Evolutionary conservation across 345 rosid genomes (phyloP).

Genomic region (Syzygium aqueum): DNA sequence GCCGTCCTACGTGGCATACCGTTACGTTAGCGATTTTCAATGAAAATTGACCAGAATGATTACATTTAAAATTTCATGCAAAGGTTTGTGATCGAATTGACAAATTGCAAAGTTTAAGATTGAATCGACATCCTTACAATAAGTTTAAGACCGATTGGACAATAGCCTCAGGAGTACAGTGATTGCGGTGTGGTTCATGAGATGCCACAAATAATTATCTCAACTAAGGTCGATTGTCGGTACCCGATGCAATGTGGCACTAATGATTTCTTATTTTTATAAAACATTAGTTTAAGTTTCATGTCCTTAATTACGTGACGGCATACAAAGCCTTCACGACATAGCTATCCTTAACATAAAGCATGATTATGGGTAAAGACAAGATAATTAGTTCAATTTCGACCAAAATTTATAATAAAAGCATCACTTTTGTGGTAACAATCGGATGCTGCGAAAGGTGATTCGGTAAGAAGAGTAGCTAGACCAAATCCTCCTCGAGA

Average conservation of each 20-base stretch:
- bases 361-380: no score
- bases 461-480: background rate
- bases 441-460: background rate
- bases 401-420: no score
- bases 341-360: no score
- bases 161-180: background rate
- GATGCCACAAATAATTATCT: background rate
- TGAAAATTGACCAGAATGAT: rapidly evolving
- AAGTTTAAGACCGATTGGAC: rapidly evolving
- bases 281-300: background rate
- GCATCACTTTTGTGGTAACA: background rate
- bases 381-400: no score
- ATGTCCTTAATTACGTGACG: background rate
- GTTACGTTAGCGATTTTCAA: rapidly evolving
- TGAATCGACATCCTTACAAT: rapidly evolving
- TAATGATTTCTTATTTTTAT: background rate
- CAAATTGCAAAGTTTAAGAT: rapidly evolving
- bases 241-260: background rate
- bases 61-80: background rate
- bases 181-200: background rate
- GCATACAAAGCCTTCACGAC: background rate
- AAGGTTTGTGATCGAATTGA: background rate
- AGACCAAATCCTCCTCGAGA: background rate
- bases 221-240: background rate
- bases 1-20: rapidly evolving